These are phyloP conservation scores for Russula sp. DNA, from an alignment of 768 basidiomycete genomes.

Conservation along the genomic window DNA sequence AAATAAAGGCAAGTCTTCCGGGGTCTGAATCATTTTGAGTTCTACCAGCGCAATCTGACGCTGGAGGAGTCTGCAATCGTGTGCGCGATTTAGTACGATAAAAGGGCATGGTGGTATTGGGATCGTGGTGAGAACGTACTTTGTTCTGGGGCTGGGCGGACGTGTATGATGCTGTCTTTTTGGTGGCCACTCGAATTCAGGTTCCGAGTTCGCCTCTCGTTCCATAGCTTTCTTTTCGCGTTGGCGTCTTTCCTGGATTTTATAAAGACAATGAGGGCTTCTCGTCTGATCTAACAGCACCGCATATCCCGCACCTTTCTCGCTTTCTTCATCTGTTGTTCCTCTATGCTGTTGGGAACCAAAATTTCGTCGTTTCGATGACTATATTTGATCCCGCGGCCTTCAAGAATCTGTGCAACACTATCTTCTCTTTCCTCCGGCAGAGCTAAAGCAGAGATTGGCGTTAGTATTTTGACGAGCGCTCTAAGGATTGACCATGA, in stretches of 20 bases:
- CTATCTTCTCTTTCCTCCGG: conserved; percentile 46
- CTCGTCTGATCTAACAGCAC: neutral
- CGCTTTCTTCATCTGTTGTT: conserved; percentile 54
- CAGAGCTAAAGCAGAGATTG: conserved; percentile 30
- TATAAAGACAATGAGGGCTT: neutral
- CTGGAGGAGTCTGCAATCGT: conserved; percentile 44
- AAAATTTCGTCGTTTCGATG: conserved; percentile 74
- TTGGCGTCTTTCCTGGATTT: conserved; percentile 32
- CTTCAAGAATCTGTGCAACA: conserved; percentile 54
- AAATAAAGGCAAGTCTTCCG: conserved; percentile 53
- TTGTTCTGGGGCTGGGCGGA: conserved; percentile 47
- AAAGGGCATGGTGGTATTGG: neutral
- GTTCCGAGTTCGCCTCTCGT: conserved; percentile 30
- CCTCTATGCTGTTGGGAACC: conserved; percentile 64
- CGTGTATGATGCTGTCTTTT: conserved; percentile 54
- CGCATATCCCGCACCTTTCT: conserved; percentile 43
- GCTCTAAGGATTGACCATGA: neutral
- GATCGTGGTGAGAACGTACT: conserved; percentile 39
- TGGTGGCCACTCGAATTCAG: conserved; percentile 61
- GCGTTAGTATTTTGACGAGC: conserved; percentile 34
- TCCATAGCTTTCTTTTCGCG: conserved; percentile 31
- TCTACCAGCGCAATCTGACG: conserved; percentile 62
- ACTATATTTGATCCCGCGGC: conserved; percentile 65
- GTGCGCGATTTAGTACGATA: conserved; percentile 5
- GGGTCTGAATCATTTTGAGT: conserved; percentile 54